These are phyloP conservation scores for Rhynchospora breviuscula DNA, from an alignment of 176 grass and related monocot genomes.

Conservation along the genomic window DNA sequence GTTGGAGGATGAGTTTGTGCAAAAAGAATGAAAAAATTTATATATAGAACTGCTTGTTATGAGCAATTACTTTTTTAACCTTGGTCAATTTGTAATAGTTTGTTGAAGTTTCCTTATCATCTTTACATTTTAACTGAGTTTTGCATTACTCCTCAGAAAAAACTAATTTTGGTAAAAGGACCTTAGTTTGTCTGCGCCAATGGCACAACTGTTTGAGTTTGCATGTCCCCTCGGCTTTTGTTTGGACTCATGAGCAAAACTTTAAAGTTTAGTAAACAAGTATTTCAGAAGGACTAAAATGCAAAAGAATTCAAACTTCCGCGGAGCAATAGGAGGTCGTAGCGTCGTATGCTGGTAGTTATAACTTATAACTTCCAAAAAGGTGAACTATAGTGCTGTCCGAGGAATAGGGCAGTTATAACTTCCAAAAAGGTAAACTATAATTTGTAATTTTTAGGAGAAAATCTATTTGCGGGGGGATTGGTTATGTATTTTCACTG, in stretches of 20 bases:
- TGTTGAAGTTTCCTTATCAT: not conserved
- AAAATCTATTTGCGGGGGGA: not conserved
- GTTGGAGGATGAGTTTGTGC: constrained; percentile 5
- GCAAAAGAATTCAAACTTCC: not conserved
- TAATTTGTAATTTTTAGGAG: constrained; percentile 14
- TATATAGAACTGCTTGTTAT: not conserved
- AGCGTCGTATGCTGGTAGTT: not conserved
- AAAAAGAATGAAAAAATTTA: not conserved
- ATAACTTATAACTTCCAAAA: not conserved
- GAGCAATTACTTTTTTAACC: not conserved
- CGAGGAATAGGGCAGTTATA: not conserved
- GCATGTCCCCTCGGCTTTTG: not conserved
- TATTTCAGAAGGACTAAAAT: not conserved
- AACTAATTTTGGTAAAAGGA: not conserved
- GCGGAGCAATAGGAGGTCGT: not conserved
- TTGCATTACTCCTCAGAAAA: not conserved
- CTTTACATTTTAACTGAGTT: not conserved
- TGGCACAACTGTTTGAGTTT: not conserved
- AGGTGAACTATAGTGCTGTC: not conserved
- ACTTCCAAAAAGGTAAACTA: constrained; percentile 20
- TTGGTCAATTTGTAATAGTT: constrained; percentile 3
- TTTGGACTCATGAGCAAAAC: not conserved
- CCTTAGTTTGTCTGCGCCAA: not conserved
- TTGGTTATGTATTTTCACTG: not conserved
- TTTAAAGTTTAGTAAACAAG: not conserved